Conservation (phyloP, 148 eudicot genomes). For the Arbutus unedo region DNA sequence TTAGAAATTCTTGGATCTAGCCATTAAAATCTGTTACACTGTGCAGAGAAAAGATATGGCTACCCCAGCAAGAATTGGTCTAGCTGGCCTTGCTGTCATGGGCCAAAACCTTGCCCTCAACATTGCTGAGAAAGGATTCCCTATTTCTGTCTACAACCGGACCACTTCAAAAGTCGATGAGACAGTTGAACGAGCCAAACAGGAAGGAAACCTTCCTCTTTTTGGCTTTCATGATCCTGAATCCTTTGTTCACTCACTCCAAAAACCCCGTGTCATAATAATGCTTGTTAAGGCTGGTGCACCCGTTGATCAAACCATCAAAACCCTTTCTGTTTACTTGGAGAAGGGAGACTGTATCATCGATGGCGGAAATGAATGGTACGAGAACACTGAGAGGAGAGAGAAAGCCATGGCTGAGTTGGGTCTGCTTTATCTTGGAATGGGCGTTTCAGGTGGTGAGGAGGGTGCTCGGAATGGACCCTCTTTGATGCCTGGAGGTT, state of each 20-base stretch:
- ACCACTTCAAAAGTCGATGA: conserved; percentile 89
- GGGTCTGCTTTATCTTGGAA: conserved; percentile 84
- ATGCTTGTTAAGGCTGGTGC: conserved; percentile 92
- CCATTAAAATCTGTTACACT: neutral
- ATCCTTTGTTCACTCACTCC: conserved; percentile 72
- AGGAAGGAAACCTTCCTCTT: conserved; percentile 81
- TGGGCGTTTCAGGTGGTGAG: conserved; percentile 98
- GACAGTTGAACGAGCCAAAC: conserved; percentile 75
- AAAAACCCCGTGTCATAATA: conserved; percentile 84
- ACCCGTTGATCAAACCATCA: conserved; percentile 86
- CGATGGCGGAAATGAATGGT: conserved; percentile 96
- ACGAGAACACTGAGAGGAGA: conserved; percentile 92
- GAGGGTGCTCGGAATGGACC: conserved; percentile 91
- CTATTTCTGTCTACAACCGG: conserved; percentile 84
- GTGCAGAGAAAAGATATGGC: conserved; percentile 44
- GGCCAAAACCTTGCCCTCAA: conserved; percentile 95
- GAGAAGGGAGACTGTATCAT: conserved; percentile 88
- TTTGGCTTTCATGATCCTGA: conserved; percentile 83
- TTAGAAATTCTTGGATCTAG: neutral
- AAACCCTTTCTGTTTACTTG: conserved; percentile 69
- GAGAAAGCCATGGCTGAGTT: conserved; percentile 65
- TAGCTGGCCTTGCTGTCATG: conserved; percentile 93
- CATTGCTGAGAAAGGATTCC: conserved; percentile 97
- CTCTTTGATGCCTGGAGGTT: conserved; percentile 94
- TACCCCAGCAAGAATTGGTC: conserved; percentile 80